phyloP scores from a whole-genome alignment of 371 early-diverging fungal species.

The Fennellomyces sp. region DNA sequence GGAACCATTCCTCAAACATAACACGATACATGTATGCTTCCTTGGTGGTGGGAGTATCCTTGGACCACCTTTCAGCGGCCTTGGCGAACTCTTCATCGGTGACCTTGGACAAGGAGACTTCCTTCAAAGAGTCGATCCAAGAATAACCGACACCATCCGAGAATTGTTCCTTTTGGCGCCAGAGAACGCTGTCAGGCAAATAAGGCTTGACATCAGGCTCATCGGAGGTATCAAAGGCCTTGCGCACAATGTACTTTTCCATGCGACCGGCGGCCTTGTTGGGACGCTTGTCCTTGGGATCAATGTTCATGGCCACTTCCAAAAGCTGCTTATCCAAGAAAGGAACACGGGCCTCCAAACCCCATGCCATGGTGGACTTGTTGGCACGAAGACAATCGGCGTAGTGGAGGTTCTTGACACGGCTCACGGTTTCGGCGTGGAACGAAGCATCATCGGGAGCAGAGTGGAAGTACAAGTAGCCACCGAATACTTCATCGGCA shows the following conservation, averaged over 20 bases:
- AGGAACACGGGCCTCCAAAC: conserved; percentile 97
- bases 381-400: conserved; percentile 96
- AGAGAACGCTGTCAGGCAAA: conserved; percentile 88
- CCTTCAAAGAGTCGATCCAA: conserved; percentile 95
- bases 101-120: conserved; percentile 67
- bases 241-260: conserved; percentile 88
- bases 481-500: conserved; percentile 95
- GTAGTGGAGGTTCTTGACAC: conserved; percentile 94
- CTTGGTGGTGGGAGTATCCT: conserved; percentile 92
- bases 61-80: conserved; percentile 73
- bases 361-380: conserved; percentile 99
- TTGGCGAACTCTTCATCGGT: conserved; percentile 77
- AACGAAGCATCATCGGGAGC: conserved; percentile 83
- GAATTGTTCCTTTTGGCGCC: conserved; percentile 99
- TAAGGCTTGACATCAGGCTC: conserved; percentile 75
- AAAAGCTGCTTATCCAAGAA: conserved; percentile 92
- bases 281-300: conserved; percentile 81
- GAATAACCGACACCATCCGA: conserved; percentile 96
- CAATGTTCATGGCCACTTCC: conserved; percentile 85
- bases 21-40: conserved; percentile 95
- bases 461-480: conserved; percentile 95
- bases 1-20: conserved; percentile 91
- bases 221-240: conserved; percentile 79
- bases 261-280: conserved; percentile 65
- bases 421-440: conserved; percentile 85